Percentiles rank a stretch among this genome's conserved stretches.
phyloP scores from a whole-genome alignment of 2,329 filamentous ascomycete species.

The Diplodia intermedia region DNA sequence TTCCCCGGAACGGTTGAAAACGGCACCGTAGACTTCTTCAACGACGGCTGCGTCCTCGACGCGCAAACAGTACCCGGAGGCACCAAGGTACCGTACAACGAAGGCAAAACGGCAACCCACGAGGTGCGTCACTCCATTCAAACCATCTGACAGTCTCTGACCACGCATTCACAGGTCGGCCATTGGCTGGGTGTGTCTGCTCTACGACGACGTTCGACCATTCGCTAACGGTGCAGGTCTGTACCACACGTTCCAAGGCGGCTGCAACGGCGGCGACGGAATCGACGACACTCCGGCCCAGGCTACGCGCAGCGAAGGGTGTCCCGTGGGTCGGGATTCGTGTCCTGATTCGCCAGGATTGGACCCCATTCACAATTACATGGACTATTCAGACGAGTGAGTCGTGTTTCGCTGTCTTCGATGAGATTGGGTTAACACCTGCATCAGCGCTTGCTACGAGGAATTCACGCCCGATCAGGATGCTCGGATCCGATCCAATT shows the following conservation, averaged over 20 bases:
- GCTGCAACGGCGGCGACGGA: constrained; percentile 40
- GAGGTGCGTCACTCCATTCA: constrained; percentile 35
- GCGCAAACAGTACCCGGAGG: constrained; percentile 36
- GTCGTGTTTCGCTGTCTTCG: not conserved
- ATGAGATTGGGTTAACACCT: constrained; percentile 31
- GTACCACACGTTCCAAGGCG: constrained; percentile 44
- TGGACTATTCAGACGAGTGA: constrained; percentile 43
- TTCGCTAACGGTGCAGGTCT: constrained; percentile 32
- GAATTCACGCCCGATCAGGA: constrained; percentile 37
- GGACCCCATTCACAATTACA: constrained; percentile 46
- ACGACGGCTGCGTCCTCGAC: constrained; percentile 38
- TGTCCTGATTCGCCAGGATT: constrained; percentile 39
- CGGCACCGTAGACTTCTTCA: constrained; percentile 35
- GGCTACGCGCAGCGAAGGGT: constrained; percentile 36
- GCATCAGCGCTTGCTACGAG: constrained; percentile 35
- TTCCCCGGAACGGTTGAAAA: constrained; percentile 49
- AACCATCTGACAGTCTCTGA: too few relatives aligned
- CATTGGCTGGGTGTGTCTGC: constrained; percentile 40
- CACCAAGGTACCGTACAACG: constrained; percentile 35
- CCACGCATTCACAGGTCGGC: constrained; percentile 40
- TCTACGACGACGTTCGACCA: too few relatives aligned
- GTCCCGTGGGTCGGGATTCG: constrained; percentile 39
- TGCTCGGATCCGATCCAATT: constrained; percentile 35
- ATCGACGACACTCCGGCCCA: constrained; percentile 43
- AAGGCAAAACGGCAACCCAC: constrained; percentile 37